phyloP scores from a whole-genome alignment of 2,329 filamentous ascomycete genomes.

The Beauveria sp. region DNA sequence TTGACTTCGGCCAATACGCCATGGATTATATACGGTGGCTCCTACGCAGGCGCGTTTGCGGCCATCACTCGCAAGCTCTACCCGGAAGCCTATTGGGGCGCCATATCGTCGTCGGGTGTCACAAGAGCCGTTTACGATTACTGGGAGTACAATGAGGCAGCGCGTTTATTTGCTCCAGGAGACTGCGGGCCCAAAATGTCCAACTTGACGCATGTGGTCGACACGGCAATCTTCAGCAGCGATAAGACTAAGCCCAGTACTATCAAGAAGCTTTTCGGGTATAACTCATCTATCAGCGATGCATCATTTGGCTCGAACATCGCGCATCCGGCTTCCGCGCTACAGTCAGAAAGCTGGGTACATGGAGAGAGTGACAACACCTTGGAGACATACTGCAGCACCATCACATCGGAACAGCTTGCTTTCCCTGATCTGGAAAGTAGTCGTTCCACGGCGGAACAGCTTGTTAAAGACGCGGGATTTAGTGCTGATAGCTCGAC shows the following conservation, averaged over 20 bases:
- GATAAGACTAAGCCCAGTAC: slow-evolving; percentile 24
- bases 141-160: slow-evolving; percentile 54
- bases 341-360: slow-evolving; percentile 49
- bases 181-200: slow-evolving; percentile 59
- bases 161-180: slow-evolving; percentile 39
- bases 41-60: slow-evolving; percentile 73
- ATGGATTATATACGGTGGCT: slow-evolving; percentile 76
- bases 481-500: slow-evolving; percentile 32
- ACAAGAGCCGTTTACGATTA: slow-evolving; percentile 72
- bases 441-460: slow-evolving; percentile 26
- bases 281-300: slow-evolving; percentile 15
- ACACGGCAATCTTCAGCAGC: slow-evolving; percentile 41
- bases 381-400: slow-evolving; percentile 42
- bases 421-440: slow-evolving; percentile 34
- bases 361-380: slow-evolving; percentile 31
- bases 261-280: slow-evolving; percentile 33
- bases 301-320: slow-evolving; percentile 37
- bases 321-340: slow-evolving; percentile 30
- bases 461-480: slow-evolving; percentile 34
- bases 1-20: slow-evolving; percentile 58
- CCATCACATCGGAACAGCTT: slow-evolving; percentile 32
- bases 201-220: slow-evolving; percentile 44
- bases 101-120: slow-evolving; percentile 75
- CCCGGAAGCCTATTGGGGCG: slow-evolving; percentile 69
- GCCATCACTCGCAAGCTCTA: slow-evolving; percentile 71